Evolutionary conservation across 352 stramenopile genomes (phyloP).

Genomic region (Halophytophthora batemanensis): DNA sequence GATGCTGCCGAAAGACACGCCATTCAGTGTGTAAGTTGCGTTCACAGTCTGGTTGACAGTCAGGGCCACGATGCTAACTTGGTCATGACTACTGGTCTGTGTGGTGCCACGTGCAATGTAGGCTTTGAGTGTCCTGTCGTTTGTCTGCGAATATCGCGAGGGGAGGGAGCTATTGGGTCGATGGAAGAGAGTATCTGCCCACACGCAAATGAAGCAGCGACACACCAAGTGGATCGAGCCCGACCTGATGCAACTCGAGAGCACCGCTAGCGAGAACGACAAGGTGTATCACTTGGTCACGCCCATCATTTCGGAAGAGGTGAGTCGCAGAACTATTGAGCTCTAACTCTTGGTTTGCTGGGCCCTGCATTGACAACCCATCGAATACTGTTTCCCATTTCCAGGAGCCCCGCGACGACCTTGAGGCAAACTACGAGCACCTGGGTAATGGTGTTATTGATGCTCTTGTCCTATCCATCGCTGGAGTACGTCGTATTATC

Average conservation of each 20-base stretch:
- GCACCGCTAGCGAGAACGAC: conserved; percentile 26
- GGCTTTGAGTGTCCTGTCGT: conserved; percentile 28
- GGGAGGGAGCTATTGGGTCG: conserved; percentile 21
- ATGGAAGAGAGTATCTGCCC: conserved; percentile 24
- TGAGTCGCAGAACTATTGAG: background rate
- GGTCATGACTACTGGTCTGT: background rate
- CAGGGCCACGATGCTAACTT: background rate
- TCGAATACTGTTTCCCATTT: conserved; percentile 2
- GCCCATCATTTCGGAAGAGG: conserved; percentile 4
- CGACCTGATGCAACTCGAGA: conserved; percentile 12
- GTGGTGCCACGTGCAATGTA: conserved; percentile 4
- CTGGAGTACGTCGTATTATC: conserved; percentile 13
- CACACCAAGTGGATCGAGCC: conserved; percentile 14
- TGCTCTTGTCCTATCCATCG: conserved; percentile 24
- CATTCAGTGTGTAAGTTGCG: conserved; percentile 27
- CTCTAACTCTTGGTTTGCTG: background rate
- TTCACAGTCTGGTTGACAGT: no score
- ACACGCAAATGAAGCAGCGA: conserved; percentile 22
- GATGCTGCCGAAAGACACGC: conserved; percentile 18
- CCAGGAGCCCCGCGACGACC: conserved; percentile 9
- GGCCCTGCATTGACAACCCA: background rate
- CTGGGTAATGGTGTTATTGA: conserved; percentile 20
- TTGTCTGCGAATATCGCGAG: conserved; percentile 26
- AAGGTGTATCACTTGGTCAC: conserved; percentile 22
- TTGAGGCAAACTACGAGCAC: conserved; percentile 9